Conservation (phyloP, 2,329 filamentous ascomycete genomes). For the Rhynchosporium secalis region DNA sequence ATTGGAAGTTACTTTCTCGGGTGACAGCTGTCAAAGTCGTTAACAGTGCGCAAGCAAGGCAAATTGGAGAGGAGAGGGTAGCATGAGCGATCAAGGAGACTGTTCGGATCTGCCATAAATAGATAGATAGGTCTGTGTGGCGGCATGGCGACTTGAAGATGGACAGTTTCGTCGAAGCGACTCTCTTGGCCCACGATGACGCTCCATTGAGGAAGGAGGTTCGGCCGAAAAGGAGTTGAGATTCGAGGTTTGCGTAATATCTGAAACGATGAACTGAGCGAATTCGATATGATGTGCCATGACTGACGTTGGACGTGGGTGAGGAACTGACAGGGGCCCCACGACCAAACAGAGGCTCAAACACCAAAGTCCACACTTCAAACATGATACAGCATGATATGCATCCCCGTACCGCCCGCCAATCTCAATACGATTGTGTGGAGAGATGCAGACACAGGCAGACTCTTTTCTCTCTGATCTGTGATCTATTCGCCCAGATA, state of each 20-base stretch:
- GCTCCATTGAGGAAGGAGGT: constrained; percentile 1
- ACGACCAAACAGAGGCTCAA: constrained; percentile 30
- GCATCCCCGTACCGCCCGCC: constrained; percentile 14
- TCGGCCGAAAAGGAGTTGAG: constrained; percentile 21
- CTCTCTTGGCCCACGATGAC: constrained; percentile 15
- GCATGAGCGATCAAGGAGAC: constrained; percentile 14
- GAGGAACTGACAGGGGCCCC: constrained; percentile 20
- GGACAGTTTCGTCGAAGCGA: constrained; percentile 16
- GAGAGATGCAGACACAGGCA: not conserved
- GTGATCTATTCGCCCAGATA: not conserved
- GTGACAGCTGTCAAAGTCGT: constrained; percentile 23
- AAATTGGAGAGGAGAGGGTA: not conserved
- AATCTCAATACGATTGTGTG: not conserved
- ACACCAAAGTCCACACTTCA: constrained; percentile 27
- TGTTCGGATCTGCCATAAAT: constrained; percentile 18
- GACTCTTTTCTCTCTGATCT: not conserved
- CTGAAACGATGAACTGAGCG: constrained; percentile 25
- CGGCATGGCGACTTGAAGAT: constrained; percentile 4
- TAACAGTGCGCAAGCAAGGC: constrained; percentile 17
- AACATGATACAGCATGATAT: constrained; percentile 24
- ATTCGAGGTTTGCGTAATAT: constrained; percentile 25
- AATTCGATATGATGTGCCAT: constrained; percentile 14
- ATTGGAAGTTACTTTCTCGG: constrained; percentile 23
- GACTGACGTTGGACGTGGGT: constrained; percentile 14
- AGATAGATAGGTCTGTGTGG: constrained; percentile 16